These are phyloP conservation scores for Stramenopiles sp. DNA, from an alignment of 352 stramenopile species.

Conservation along the genomic window DNA sequence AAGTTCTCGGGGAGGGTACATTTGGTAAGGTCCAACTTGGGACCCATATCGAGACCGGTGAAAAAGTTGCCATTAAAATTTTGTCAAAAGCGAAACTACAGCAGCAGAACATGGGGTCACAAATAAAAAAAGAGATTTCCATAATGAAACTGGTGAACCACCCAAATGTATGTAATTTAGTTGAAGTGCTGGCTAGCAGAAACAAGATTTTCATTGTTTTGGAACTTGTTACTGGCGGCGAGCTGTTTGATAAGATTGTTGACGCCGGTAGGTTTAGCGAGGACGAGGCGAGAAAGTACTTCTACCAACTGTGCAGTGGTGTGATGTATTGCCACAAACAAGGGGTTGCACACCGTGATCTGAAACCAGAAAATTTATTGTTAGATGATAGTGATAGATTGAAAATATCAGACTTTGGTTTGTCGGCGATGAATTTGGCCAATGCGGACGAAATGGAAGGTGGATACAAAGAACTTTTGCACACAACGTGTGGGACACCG, in stretches of 20 bases:
- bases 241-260: slow-evolving; percentile 7
- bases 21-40: slow-evolving; percentile 87
- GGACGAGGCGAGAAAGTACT: not conserved
- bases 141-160: slow-evolving; percentile 93
- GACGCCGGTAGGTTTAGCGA: not conserved
- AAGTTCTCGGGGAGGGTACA: slow-evolving; percentile 83
- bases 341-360: not conserved
- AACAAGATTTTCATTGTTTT: slow-evolving; percentile 86
- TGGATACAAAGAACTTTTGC: slow-evolving; percentile 48
- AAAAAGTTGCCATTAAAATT: not conserved
- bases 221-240: slow-evolving; percentile 61
- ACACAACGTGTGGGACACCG: slow-evolving; percentile 19
- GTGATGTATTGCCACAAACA: slow-evolving; percentile 9
- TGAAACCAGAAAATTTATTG: slow-evolving; percentile 6
- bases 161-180: slow-evolving; percentile 72
- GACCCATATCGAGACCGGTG: slow-evolving; percentile 45
- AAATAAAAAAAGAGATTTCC: slow-evolving; percentile 69
- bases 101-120: not conserved
- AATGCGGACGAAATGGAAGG: slow-evolving; percentile 29
- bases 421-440: not conserved
- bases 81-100: not conserved
- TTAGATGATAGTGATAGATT: slow-evolving; percentile 49
- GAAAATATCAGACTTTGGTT: slow-evolving; percentile 7
- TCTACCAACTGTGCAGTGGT: not conserved
- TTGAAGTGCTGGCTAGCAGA: slow-evolving; percentile 84